phyloP scores from a whole-genome alignment of 371 early-diverging fungal species.

The Circinella umbellata region DNA sequence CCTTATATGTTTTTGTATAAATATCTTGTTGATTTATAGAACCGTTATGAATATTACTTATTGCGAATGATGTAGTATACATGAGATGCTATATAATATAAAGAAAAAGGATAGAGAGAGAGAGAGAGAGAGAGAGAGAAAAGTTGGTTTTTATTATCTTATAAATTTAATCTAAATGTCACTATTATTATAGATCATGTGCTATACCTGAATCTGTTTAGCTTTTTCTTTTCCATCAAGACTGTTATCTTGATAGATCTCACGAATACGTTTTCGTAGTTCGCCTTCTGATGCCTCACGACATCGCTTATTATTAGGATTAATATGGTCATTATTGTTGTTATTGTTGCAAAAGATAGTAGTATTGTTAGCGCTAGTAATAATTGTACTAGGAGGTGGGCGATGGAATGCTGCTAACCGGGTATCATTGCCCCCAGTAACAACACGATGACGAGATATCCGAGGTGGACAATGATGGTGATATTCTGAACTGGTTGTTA shows the following conservation, averaged over 20 bases:
- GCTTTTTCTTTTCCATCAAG: slow-evolving; percentile 76
- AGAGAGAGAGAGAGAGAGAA: not conserved
- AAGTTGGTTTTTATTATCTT: not conserved
- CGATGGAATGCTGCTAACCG: slow-evolving; percentile 94
- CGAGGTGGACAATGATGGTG: slow-evolving; percentile 4
- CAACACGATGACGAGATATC: not conserved
- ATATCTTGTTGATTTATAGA: not conserved
- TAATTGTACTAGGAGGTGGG: slow-evolving; percentile 93
- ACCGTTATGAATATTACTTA: not conserved
- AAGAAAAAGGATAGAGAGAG: not conserved
- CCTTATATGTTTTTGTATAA: slow-evolving; percentile 3
- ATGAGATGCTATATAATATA: not conserved
- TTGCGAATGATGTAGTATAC: not conserved
- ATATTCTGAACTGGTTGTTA: not conserved
- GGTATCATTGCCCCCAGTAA: slow-evolving; percentile 95
- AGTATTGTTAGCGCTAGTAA: slow-evolving; percentile 71
- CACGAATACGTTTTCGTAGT: slow-evolving; percentile 61
- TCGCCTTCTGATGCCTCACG: slow-evolving; percentile 29
- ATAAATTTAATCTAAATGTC: not conserved
- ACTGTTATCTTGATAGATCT: slow-evolving; percentile 57
- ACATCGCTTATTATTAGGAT: not conserved
- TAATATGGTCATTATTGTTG: not conserved
- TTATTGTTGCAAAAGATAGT: slow-evolving; percentile 71
- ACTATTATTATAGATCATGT: no score
- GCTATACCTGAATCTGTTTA: slow-evolving; percentile 68